Base-by-base conservation (phyloP, 2,329 filamentous ascomycete species). In the Cadophora malorum region DNA sequence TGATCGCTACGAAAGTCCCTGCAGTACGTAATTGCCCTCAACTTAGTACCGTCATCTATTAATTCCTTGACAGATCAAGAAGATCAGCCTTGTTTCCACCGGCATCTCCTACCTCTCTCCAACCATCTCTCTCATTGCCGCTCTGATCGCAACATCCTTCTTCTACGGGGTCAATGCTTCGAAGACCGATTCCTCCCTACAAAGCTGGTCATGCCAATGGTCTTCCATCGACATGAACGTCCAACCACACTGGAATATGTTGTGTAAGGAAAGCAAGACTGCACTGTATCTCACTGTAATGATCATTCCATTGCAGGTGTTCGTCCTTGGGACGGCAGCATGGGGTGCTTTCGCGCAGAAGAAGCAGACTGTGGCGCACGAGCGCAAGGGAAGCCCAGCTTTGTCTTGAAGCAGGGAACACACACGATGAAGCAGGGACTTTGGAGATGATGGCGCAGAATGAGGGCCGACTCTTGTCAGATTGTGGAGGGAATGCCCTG, bases 161-260 rank as follows among this genome's bases (percentile, higher is more conserved):
- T 88, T 86, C 76, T 90, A 88, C 74, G 81, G 80, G 65, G 81
- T 86, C 76, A 85, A 88, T 71, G 77, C 81, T 21, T 88, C 87
- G 3, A 78, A 78, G 16, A 81, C 80, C 9, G 79, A 80, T 67
- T 85, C 88, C 74, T 87, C 85, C 7, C 78, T 90, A 12, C 81
- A 88, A 74, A 88, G 85, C 77, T 90, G 88, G 88, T 85, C 83
- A 50, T 90, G 88, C 77, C 85, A 86, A 70, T 90, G 88, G 87
- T 78, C 79, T 9, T 74, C 80, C 25, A 79, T 88, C n/a, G 76
- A 78, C 68, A 88, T 89, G 85, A 72, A 74, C 19, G 75, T 79
- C 45, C 78, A 82, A 69, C 87, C 88, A 35, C 80, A 86, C 74
- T 90, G 88, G 74, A 82, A 81, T 19, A 83, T 82, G 0, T 78